These are phyloP conservation scores for Babesia microti DNA, from an alignment of 169 alveolate species.

Conservation along the genomic window DNA sequence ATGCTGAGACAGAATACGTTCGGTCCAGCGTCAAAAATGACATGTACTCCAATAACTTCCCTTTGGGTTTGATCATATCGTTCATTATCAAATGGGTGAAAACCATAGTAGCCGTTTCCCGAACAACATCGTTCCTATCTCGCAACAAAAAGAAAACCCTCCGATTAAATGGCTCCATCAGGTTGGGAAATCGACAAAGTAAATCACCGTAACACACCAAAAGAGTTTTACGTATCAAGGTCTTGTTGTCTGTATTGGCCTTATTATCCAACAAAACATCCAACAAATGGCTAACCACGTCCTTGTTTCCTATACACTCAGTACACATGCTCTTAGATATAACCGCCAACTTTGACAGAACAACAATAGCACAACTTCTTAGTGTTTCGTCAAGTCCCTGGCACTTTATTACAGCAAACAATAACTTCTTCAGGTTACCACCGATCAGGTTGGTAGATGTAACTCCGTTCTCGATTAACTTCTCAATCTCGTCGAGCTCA, in stretches of 20 bases:
- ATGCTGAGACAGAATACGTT: slow-evolving; percentile 41
- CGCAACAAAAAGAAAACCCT: slow-evolving; percentile 38
- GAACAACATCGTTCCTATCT: slow-evolving; percentile 44
- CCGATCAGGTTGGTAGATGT: slow-evolving; percentile 40
- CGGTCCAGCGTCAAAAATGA: slow-evolving; percentile 55
- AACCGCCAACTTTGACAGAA: no score
- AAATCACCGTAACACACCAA: slow-evolving; percentile 63
- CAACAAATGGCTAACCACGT: no score
- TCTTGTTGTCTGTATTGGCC: no score
- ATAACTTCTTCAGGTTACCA: slow-evolving; percentile 18
- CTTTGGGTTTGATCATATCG: slow-evolving; percentile 62
- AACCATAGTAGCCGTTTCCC: slow-evolving; percentile 61
- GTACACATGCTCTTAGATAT: no score
- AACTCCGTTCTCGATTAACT: slow-evolving; percentile 22
- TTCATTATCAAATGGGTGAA: slow-evolving; percentile 66
- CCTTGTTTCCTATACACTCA: no score
- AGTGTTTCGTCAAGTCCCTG: no score
- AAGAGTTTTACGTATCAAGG: slow-evolving; percentile 45
- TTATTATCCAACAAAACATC: no score
- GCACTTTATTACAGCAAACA: no score
- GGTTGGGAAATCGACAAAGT: slow-evolving; percentile 59
- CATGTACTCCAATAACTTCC: slow-evolving; percentile 50
- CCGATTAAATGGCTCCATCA: slow-evolving; percentile 61
- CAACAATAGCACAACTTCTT: no score
- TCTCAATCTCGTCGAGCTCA: slow-evolving; percentile 35